These are phyloP conservation scores for Pyricularia grisea DNA, from an alignment of 2,329 filamentous ascomycete species.

Conservation along the genomic window DNA sequence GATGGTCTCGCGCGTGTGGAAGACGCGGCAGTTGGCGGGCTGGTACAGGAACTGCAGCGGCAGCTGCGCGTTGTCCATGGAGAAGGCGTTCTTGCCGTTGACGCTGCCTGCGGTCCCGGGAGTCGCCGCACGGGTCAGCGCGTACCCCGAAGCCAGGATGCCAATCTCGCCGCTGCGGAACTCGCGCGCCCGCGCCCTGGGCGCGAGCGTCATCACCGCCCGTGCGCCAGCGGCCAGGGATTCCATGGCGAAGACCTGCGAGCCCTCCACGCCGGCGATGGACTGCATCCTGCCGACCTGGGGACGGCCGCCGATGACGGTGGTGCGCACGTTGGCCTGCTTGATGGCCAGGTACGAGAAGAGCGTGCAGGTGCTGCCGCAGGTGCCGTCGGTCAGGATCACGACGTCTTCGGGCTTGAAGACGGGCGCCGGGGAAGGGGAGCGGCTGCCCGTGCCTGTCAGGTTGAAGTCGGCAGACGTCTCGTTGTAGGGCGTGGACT, in stretches of 20 bases:
- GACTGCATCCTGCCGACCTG: constrained; percentile 45
- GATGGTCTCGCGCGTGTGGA: constrained; percentile 44
- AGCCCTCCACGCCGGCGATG: constrained; percentile 57
- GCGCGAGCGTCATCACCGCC: constrained; percentile 15
- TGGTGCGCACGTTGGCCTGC: constrained; percentile 38
- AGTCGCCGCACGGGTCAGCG: constrained; percentile 16
- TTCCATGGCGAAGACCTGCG: constrained; percentile 22
- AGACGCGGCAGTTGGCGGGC: constrained; percentile 51
- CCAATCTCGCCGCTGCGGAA: constrained; percentile 10
- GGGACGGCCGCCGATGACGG: constrained; percentile 54
- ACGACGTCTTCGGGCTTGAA: constrained; percentile 38
- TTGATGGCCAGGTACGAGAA: constrained; percentile 21
- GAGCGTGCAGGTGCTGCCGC: constrained; percentile 20
- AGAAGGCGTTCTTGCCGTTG: constrained; percentile 27
- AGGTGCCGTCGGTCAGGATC: constrained; percentile 31
- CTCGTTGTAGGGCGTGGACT: constrained; percentile 28
- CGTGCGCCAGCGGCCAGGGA: constrained; percentile 18
- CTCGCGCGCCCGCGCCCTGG: constrained; percentile 13
- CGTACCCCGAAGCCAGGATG: constrained; percentile 23
- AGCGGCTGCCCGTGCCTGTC: constrained; percentile 36
- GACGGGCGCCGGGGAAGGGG: constrained; percentile 42
- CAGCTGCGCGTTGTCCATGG: constrained; percentile 17
- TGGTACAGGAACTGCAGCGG: constrained; percentile 53
- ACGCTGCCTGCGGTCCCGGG: constrained; percentile 16
- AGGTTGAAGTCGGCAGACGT: constrained; percentile 30